Evolutionary conservation across 345 rosid species (phyloP).

Genomic region (Mangifera indica): DNA sequence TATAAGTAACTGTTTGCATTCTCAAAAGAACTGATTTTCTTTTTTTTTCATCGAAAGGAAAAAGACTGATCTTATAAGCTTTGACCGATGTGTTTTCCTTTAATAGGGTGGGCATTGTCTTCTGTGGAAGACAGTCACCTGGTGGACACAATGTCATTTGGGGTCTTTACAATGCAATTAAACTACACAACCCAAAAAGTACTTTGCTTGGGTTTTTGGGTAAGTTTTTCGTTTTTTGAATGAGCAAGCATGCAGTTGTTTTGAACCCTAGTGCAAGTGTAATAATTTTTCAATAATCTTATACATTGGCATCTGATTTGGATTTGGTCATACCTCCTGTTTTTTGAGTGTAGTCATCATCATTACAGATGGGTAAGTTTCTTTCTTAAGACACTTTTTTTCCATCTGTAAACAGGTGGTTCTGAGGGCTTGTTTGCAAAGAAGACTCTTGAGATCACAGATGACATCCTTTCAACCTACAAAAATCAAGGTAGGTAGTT

Average conservation of each 20-base stretch:
- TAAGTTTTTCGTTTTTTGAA: constrained; percentile 23
- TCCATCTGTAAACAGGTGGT: constrained; percentile 56
- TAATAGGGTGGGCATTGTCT: constrained; percentile 85
- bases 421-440: constrained; percentile 97
- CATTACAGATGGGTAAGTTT: too few species aligned
- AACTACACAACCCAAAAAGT: constrained; percentile 70
- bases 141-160: constrained; percentile 97
- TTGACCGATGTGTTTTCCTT: constrained; percentile 1
- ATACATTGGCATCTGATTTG: neutral
- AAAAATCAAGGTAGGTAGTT: constrained; percentile 80
- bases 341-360: neutral
- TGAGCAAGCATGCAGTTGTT: neutral
- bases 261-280: too few species aligned
- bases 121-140: constrained; percentile 97
- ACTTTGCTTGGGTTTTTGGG: constrained; percentile 88
- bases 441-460: constrained; percentile 82
- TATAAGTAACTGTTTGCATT: too few species aligned
- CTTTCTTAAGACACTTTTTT: neutral
- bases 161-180: constrained; percentile 85
- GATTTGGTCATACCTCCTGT: neutral
- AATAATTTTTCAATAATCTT: neutral
- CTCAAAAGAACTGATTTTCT: too few species aligned
- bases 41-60: too few species aligned
- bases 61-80: neutral
- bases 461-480: constrained; percentile 75